Percentiles rank a stretch among this genome's conserved stretches.
phyloP scores from a whole-genome alignment of 179 eudicot genomes.

The Sideroxylon spinosum region DNA sequence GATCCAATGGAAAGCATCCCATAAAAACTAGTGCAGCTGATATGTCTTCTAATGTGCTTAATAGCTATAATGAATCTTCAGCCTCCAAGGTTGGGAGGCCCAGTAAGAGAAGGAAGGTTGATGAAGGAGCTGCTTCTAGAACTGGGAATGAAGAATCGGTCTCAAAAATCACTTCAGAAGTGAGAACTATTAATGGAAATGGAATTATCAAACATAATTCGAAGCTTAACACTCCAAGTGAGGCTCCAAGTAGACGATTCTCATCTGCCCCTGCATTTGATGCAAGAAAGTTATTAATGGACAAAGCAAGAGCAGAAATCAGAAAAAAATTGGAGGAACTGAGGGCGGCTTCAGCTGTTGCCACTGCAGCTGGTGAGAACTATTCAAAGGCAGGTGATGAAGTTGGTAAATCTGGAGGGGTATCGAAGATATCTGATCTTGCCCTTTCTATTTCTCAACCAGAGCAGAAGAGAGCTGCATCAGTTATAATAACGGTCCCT shows the following conservation, averaged over 20 bases:
- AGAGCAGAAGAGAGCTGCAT: slow-evolving; percentile 32
- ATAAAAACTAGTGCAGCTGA: slow-evolving; percentile 15
- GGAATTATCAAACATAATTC: slow-evolving; percentile 31
- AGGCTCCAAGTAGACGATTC: slow-evolving; percentile 27
- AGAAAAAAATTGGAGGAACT: slow-evolving; percentile 37
- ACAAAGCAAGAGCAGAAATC: slow-evolving; percentile 49
- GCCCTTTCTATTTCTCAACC: slow-evolving; percentile 19
- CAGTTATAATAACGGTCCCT: slow-evolving; percentile 54
- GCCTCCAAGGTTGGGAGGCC: slow-evolving; percentile 49
- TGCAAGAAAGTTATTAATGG: slow-evolving; percentile 45
- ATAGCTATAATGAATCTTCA: slow-evolving; percentile 31
- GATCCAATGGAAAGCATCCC: slow-evolving; percentile 22
- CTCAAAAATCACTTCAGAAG: slow-evolving; percentile 34
- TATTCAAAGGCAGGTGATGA: slow-evolving; percentile 31
- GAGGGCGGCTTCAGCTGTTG: slow-evolving; percentile 27
- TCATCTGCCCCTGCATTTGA: slow-evolving; percentile 37
- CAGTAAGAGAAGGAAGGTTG: slow-evolving; percentile 57
- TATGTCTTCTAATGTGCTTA: slow-evolving; percentile 34
- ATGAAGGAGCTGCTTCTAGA: slow-evolving; percentile 24
- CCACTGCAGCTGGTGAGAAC: slow-evolving; percentile 41
- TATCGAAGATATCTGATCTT: slow-evolving; percentile 25
- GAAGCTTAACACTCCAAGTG: slow-evolving; percentile 33
- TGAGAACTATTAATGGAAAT: slow-evolving; percentile 30
- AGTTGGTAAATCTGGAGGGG: slow-evolving; percentile 23
- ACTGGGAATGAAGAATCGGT: slow-evolving; percentile 31